Base-by-base conservation (phyloP, 2,329 filamentous ascomycete species). In the Dactylonectria macrodidyma region DNA sequence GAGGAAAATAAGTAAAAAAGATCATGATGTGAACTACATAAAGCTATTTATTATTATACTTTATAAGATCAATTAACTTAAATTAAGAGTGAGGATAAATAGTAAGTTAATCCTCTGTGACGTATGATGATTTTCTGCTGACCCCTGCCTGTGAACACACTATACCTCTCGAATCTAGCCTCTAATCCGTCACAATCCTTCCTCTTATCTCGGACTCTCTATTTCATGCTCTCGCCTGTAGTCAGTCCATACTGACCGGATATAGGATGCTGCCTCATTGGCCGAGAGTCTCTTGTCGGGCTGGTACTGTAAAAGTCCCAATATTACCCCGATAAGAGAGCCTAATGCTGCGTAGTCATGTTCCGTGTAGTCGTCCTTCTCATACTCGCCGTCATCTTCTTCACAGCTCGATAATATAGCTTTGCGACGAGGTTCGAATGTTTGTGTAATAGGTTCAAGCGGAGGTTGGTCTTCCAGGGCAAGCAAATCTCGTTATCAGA, bases 181-280 rank as follows among this genome's bases (percentile, higher is more conserved):
- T 30, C 4, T 4, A 30, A 30, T 30, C 26, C 7, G 7, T 30
- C 26, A 30, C 26, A 30, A 30, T 5, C 26, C 26, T 7, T 7
- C 26, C 26, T 30, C 26, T 30, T 4, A 7, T 7, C 26, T 30
- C 26, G 26, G 26, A 5, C 26, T 30, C 26, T 30, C 4, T 30
- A 7, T 30, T 30, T 30, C 26, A 5, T 5, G 19, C 24, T 51
- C 52, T 41, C 41, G 51, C 58, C 82, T 2, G 87, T 59, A 47
- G 38, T 68, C 64, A 4, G 24, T 16, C 67, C 64, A 69, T 10
- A 33, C 8, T 9, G 67, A 64, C 3, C 33, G 33, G 26, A 30
- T 2, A 30, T 30, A 5, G 6, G 16, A 48, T 22, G 26, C 24
- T 1, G 64, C 67, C 14, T 64, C 56, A 44, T 24, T 19, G 22